Percentiles rank a stretch among this genome's conserved stretches.
Evolutionary conservation across 2,329 filamentous ascomycete species (phyloP).

Genomic region (Cladosporium sp.): DNA sequence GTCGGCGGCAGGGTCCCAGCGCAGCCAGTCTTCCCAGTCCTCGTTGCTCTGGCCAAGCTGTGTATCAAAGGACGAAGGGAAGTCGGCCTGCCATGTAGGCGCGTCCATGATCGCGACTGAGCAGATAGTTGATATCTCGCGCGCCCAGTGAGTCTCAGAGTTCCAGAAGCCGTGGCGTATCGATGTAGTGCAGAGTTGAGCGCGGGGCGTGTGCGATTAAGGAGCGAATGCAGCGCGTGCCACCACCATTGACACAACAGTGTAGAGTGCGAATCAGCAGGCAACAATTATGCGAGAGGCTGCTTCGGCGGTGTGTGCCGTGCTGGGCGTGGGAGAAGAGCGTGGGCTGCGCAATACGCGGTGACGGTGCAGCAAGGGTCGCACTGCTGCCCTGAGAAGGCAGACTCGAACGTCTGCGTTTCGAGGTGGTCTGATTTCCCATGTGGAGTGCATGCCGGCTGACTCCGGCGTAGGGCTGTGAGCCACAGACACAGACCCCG

Average conservation of each 20-base stretch:
- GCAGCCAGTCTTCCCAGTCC: conserved; percentile 47
- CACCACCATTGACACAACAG: background rate
- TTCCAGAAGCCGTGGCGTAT: background rate
- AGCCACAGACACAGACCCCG: background rate
- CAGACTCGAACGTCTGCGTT: background rate
- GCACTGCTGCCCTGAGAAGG: no score
- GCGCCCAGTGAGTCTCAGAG: background rate
- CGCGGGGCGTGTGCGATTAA: background rate
- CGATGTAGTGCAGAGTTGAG: background rate
- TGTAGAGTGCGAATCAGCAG: background rate
- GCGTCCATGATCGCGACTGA: conserved; percentile 4
- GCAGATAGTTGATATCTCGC: conserved; percentile 1
- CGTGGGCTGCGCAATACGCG: background rate
- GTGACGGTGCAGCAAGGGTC: background rate
- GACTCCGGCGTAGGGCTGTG: background rate
- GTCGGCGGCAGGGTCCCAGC: conserved; percentile 41
- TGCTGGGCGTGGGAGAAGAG: background rate
- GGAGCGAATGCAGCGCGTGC: conserved; percentile 1
- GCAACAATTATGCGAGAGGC: background rate
- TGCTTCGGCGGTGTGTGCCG: background rate
- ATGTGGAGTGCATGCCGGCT: background rate
- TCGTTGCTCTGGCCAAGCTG: conserved; percentile 22
- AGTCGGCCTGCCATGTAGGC: conserved; percentile 9
- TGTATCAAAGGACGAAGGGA: conserved; percentile 9
- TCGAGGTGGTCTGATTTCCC: background rate